Evolutionary conservation across 257 asterid species (phyloP).

Genomic region (Avicennia marina): DNA sequence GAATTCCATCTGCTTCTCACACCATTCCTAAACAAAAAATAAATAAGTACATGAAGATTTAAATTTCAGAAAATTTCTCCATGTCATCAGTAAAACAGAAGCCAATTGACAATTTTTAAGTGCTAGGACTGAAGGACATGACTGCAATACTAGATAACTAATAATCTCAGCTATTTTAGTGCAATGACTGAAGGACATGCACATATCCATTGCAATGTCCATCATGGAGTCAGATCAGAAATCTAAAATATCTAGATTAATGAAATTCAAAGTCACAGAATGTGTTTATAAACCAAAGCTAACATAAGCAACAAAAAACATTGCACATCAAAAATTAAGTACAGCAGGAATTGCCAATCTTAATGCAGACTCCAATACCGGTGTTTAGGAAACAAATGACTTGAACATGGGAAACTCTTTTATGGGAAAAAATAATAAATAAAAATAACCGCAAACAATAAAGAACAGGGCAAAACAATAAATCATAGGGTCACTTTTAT

Average conservation of each 20-base stretch:
- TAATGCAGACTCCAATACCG: background rate
- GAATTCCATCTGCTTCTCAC: conserved; percentile 83
- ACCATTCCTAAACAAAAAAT: conserved; percentile 71
- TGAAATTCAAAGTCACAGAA: background rate
- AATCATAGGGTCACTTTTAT: background rate
- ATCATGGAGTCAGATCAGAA: background rate
- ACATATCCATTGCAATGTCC: background rate
- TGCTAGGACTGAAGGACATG: too few species aligned
- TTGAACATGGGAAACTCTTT: background rate
- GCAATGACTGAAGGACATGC: background rate
- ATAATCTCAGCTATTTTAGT: background rate
- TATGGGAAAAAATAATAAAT: background rate
- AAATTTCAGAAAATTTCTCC: conserved; percentile 1
- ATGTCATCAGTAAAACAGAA: background rate
- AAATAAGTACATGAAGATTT: background rate
- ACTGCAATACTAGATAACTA: too few species aligned
- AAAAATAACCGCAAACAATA: background rate
- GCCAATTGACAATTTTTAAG: background rate
- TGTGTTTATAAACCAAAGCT: background rate
- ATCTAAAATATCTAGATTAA: background rate
- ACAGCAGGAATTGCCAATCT: background rate
- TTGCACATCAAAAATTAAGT: background rate
- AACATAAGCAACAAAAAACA: background rate
- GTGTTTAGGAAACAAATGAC: background rate
- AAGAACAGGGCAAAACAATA: background rate